Percentiles rank a stretch among this genome's conserved stretches.
phyloP scores from a whole-genome alignment of 257 asterid genomes.

The Ophiorrhiza pumila region DNA sequence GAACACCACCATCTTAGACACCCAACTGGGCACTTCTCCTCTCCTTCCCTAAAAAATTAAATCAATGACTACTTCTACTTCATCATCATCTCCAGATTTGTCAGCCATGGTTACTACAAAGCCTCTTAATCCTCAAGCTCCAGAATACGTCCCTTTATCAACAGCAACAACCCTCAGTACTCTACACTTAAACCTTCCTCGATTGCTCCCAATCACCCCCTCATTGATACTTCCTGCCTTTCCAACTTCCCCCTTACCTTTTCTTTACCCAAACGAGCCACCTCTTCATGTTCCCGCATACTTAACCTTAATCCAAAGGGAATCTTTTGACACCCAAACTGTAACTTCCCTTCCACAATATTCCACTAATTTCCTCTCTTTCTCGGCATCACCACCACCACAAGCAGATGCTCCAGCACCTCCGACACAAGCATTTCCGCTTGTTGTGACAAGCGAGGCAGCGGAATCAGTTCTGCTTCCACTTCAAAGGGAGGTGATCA shows the following conservation, averaged over 20 bases:
- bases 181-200: not conserved
- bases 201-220: not conserved
- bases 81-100: too few species aligned
- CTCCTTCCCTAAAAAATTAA: too few species aligned
- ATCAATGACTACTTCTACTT: too few species aligned
- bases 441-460: not conserved
- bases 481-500: not conserved
- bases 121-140: slow-evolving; percentile 13
- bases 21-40: too few species aligned
- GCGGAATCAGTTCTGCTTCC: not conserved
- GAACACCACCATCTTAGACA: too few species aligned
- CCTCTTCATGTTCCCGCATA: not conserved
- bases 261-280: not conserved
- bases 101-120: slow-evolving; percentile 7
- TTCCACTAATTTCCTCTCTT: not conserved
- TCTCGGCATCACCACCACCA: slow-evolving; percentile 14
- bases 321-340: not conserved
- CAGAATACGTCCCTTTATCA: slow-evolving; percentile 20
- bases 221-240: not conserved
- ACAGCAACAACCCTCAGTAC: slow-evolving; percentile 13
- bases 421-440: not conserved
- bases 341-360: not conserved
- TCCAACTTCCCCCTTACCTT: slow-evolving; percentile 2
- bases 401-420: slow-evolving; percentile 5
- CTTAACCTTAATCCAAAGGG: not conserved